Base-by-base conservation (phyloP, 352 stramenopile species). In the Pythium aristosporum region DNA sequence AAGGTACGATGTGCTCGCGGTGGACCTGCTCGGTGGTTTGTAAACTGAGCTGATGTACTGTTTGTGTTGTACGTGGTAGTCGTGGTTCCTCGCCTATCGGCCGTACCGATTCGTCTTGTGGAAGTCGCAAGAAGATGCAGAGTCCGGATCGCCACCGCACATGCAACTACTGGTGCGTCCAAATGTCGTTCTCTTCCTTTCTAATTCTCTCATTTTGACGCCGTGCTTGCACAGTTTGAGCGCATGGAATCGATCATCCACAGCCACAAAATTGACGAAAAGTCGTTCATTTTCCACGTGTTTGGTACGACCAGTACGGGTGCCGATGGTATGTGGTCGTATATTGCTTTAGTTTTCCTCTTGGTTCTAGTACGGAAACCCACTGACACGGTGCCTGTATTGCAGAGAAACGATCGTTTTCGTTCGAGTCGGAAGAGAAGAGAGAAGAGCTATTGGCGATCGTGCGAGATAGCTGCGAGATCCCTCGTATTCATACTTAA, bases 51-150 rank as follows among this genome's bases (percentile, higher is more conserved):
- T 18, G 39, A 46, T 46, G 21, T 10, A 18, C 32, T 42, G 18
- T 30, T 10, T 30, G 10, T 39, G 8, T 18, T 49, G 41, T 4
- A 41, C 42, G 15, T 62, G 41, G n/a, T 36, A 68, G 44, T 67
- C 57, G 56, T 72, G 39, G 44, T 74, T 63, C 37, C 23, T 72
- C 44, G 78, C 73, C 23, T 93, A 91, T 68, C 86, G 82, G 20
- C 60, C 81, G 6, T 92, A 75, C 63, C 84, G 86, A 11, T 93
- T 95, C 61, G 67, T 93, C 28, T 55, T 95, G 28, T 95, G 86
- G 86, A 95, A 91, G 65, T 79, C 62, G 15, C 73, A 71, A 11
- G 86, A 95, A 63, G 86, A 95, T 63, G 80, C 82, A 15, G 82
- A 92, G 39, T 69, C 69, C 16, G 80, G 81, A 2, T 67, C 71